These are phyloP conservation scores for Fusarium sp. DNA, from an alignment of 2,329 filamentous ascomycete genomes.

Conservation along the genomic window DNA sequence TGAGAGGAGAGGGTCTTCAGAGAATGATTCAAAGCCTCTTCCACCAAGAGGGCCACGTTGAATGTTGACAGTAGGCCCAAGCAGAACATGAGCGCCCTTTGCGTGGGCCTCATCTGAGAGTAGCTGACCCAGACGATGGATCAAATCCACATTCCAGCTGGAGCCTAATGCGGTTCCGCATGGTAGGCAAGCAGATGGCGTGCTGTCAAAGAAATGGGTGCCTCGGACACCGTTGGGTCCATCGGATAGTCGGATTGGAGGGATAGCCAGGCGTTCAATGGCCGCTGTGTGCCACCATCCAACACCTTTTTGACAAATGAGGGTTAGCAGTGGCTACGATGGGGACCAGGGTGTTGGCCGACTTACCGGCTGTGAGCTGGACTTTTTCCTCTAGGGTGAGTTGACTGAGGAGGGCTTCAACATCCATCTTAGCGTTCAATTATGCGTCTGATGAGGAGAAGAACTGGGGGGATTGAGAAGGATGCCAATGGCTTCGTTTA, in stretches of 20 bases:
- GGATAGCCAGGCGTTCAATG: slow-evolving; percentile 29
- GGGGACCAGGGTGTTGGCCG: too few species aligned
- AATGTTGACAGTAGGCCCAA: slow-evolving; percentile 70
- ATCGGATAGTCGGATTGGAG: slow-evolving; percentile 25
- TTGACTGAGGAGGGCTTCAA: slow-evolving; percentile 23
- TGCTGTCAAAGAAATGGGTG: slow-evolving; percentile 40
- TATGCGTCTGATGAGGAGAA: not conserved
- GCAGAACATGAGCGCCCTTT: slow-evolving; percentile 78
- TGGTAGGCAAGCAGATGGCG: slow-evolving; percentile 35
- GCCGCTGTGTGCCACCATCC: slow-evolving; percentile 36
- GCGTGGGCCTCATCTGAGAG: slow-evolving; percentile 37
- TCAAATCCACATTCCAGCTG: slow-evolving; percentile 25
- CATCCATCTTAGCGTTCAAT: slow-evolving; percentile 17
- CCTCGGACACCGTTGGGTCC: slow-evolving; percentile 39
- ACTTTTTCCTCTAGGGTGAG: slow-evolving; percentile 33
- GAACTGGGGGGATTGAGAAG: too few species aligned
- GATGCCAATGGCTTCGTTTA: not conserved
- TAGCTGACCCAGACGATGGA: slow-evolving; percentile 21
- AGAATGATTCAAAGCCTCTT: slow-evolving; percentile 58
- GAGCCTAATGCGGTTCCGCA: slow-evolving; percentile 34
- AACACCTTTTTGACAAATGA: slow-evolving; percentile 5
- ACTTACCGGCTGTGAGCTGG: slow-evolving; percentile 22
- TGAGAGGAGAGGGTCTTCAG: slow-evolving; percentile 58
- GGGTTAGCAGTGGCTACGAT: not conserved
- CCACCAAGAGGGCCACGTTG: slow-evolving; percentile 57